Percentiles rank a stretch among this genome's conserved stretches.
phyloP scores from a whole-genome alignment of 352 stramenopile species.

The Globisporangium ultimum region DNA sequence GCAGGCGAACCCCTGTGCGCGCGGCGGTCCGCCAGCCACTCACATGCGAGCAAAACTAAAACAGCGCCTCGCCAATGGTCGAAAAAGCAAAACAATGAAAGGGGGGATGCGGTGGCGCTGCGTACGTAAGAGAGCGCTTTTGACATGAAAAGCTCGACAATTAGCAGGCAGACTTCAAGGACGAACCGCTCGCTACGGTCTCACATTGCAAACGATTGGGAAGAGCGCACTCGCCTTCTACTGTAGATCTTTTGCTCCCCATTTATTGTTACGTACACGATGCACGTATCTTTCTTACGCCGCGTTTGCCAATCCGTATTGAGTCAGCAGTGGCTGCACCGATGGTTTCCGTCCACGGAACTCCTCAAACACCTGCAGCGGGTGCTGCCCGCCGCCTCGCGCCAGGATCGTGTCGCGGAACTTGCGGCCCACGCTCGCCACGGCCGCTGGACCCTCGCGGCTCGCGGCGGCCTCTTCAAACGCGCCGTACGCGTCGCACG shows the following conservation, averaged over 20 bases:
- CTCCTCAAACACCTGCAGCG: constrained; percentile 91
- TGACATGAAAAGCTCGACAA: too few species aligned
- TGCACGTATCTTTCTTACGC: too few species aligned
- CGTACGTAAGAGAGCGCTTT: too few species aligned
- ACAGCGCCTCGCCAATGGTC: background rate
- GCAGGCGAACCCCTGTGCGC: too few species aligned
- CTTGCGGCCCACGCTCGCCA: constrained; percentile 78
- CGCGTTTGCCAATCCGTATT: constrained; percentile 84
- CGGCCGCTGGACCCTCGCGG: constrained; percentile 36
- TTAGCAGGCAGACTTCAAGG: too few species aligned
- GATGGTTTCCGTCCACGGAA: constrained; percentile 95
- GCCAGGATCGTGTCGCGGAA: constrained; percentile 95
- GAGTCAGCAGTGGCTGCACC: constrained; percentile 91
- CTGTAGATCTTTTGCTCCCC: too few species aligned
- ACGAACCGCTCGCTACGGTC: too few species aligned
- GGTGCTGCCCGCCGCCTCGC: constrained; percentile 84
- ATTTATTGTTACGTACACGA: too few species aligned
- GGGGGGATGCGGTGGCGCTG: background rate
- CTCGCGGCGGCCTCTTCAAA: constrained; percentile 90
- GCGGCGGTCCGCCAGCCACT: constrained; percentile 4
- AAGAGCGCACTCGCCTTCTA: too few species aligned
- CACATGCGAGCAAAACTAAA: constrained; percentile 12
- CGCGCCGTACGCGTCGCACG: constrained; percentile 95
- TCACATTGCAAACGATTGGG: too few species aligned
- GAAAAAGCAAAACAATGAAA: background rate